Conservation (phyloP, 345 rosid species). For the Fremontodendron californicum region DNA sequence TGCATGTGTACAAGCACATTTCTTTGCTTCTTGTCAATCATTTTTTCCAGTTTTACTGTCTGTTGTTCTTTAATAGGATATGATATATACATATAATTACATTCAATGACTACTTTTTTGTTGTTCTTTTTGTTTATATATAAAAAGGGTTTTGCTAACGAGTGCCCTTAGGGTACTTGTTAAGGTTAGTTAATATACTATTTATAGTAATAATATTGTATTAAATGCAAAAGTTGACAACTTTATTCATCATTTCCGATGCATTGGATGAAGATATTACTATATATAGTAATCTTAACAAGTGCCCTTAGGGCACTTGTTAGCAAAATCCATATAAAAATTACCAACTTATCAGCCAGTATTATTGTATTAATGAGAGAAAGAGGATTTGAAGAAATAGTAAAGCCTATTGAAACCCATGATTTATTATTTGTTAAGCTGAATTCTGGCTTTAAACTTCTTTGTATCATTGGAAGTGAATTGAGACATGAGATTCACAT, state of each 20-base stretch:
- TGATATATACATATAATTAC: not conserved
- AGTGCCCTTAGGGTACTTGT: too few relatives aligned
- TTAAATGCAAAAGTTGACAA: too few relatives aligned
- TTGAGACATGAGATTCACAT: constrained; percentile 27
- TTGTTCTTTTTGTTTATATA: not conserved
- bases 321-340: not conserved
- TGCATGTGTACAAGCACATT: constrained; percentile 20
- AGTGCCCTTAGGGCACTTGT: too few relatives aligned
- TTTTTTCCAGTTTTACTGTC: not conserved
- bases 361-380: not conserved
- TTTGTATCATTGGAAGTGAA: constrained; percentile 45
- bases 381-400: not conserved
- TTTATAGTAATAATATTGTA: too few relatives aligned
- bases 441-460: constrained; percentile 65
- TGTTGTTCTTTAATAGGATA: not conserved
- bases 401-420: not conserved
- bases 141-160: too few relatives aligned
- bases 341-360: not conserved
- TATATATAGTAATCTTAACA: too few relatives aligned
- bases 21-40: not conserved
- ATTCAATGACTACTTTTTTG: not conserved
- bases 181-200: too few relatives aligned
- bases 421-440: not conserved
- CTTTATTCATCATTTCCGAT: too few relatives aligned
- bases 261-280: too few relatives aligned